Conservation (phyloP, 1,284 basidiomycete genomes). For the Puccinia coronata region DNA sequence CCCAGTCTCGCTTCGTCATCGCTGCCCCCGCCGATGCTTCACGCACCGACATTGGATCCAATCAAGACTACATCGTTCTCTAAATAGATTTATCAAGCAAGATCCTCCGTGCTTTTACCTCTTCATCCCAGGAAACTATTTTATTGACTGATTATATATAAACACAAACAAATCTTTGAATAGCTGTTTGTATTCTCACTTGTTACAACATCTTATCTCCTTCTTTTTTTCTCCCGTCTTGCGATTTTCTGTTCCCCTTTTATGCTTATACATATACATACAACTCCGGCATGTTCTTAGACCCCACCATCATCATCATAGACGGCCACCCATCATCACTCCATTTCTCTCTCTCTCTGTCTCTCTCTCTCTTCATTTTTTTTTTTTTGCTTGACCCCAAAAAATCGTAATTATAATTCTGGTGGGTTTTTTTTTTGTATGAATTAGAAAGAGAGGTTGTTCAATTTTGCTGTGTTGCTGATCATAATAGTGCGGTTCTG, state of each 20-base stretch:
- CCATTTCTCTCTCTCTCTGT: not conserved
- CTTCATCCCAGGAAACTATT: not conserved
- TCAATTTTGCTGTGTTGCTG: too few species aligned
- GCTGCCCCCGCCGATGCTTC: conserved; percentile 42
- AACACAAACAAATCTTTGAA: not conserved
- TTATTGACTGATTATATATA: not conserved
- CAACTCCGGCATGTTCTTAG: too few species aligned
- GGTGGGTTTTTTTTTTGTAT: too few species aligned
- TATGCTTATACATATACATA: not conserved
- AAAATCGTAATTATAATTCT: too few species aligned
- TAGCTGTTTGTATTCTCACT: conserved; percentile 8
- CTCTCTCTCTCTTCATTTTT: not conserved
- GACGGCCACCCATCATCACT: not conserved
- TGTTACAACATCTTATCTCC: not conserved
- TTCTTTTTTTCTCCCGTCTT: not conserved
- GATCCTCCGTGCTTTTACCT: too few species aligned
- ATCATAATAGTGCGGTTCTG: too few species aligned
- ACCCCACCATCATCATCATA: too few species aligned
- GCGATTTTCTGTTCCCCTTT: not conserved
- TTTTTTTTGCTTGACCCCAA: not conserved
- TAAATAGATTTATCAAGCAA: conserved; percentile 8
- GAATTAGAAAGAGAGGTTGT: too few species aligned
- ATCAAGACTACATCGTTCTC: conserved; percentile 21
- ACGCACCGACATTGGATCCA: conserved; percentile 32
- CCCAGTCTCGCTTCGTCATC: conserved; percentile 12